phyloP scores from a whole-genome alignment of 2,329 filamentous ascomycete genomes.

The Fusarium coffeatum region DNA sequence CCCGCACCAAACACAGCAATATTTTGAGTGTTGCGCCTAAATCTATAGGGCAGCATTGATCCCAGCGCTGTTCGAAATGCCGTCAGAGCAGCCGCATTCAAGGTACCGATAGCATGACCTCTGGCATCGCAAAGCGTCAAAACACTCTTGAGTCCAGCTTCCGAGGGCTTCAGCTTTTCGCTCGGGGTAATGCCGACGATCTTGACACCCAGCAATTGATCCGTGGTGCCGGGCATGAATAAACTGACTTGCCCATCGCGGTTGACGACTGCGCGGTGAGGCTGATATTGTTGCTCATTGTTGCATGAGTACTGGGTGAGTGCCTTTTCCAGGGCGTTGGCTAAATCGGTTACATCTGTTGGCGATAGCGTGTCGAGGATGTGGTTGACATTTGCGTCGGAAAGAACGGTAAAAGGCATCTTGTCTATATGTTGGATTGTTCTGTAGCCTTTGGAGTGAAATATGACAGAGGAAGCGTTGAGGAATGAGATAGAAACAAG shows the following conservation, averaged over 20 bases:
- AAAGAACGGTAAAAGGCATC: slow-evolving; percentile 45
- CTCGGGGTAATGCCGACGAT: slow-evolving; percentile 59
- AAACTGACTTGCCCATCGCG: slow-evolving; percentile 72
- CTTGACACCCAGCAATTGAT: slow-evolving; percentile 71
- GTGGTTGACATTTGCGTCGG: slow-evolving; percentile 39
- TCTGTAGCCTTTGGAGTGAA: neutral
- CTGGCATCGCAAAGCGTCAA: slow-evolving; percentile 68
- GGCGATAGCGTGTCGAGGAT: slow-evolving; percentile 35
- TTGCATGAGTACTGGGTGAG: slow-evolving; percentile 67
- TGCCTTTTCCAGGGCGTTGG: slow-evolving; percentile 32
- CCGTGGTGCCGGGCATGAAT: slow-evolving; percentile 74
- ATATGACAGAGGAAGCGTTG: neutral
- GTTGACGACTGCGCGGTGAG: slow-evolving; percentile 69
- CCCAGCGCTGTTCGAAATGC: slow-evolving; percentile 76
- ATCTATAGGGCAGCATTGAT: slow-evolving; percentile 67
- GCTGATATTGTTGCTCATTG: slow-evolving; percentile 70
- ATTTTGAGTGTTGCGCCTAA: slow-evolving; percentile 51
- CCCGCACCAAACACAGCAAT: slow-evolving; percentile 77
- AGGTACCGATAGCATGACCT: slow-evolving; percentile 69
- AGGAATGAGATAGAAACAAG: neutral
- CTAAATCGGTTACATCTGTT: slow-evolving; percentile 31
- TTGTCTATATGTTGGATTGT: neutral
- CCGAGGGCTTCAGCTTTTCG: slow-evolving; percentile 9
- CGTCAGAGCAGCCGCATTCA: slow-evolving; percentile 76
- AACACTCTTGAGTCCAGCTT: slow-evolving; percentile 55